A percentile compares a stretch with the other conserved stretches of the same genome.
Conservation (phyloP, 768 basidiomycete genomes). For the Tricholoma terreum region DNA sequence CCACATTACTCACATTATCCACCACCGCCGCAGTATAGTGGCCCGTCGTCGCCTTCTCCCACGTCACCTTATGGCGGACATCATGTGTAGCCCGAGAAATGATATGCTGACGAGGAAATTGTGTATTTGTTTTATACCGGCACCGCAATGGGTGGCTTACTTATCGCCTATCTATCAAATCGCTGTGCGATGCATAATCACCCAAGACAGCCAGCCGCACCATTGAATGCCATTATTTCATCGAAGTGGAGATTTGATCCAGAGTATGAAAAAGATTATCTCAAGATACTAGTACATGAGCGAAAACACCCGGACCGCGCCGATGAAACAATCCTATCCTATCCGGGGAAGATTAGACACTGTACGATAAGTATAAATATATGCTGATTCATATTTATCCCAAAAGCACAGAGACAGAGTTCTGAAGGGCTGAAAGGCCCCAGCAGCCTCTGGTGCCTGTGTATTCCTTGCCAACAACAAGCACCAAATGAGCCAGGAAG, state of each 20-base stretch:
- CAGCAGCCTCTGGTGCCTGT: conserved; percentile 44
- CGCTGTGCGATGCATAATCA: conserved; percentile 17
- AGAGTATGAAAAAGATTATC: not conserved
- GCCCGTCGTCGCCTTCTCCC: not conserved
- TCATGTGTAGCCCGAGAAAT: not conserved
- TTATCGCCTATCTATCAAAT: not conserved
- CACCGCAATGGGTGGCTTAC: not conserved
- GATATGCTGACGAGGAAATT: not conserved
- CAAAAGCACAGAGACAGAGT: conserved; percentile 30
- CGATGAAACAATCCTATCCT: no score
- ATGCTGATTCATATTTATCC: not conserved
- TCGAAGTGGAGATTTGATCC: not conserved
- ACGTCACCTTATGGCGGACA: not conserved
- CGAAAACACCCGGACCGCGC: no score
- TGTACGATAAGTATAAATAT: no score
- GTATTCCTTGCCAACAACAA: conserved; percentile 43
- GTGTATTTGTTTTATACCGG: not conserved
- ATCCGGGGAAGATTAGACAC: no score
- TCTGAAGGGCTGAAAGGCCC: conserved; percentile 40
- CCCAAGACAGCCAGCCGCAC: conserved; percentile 8
- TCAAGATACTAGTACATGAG: not conserved
- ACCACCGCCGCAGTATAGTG: conserved; percentile 4
- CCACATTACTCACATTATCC: not conserved
- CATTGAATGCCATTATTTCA: conserved; percentile 2
- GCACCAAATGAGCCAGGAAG: conserved; percentile 46